phyloP scores from a whole-genome alignment of 2,329 filamentous ascomycete genomes.

The Chrysoporthe deuterocubensis region DNA sequence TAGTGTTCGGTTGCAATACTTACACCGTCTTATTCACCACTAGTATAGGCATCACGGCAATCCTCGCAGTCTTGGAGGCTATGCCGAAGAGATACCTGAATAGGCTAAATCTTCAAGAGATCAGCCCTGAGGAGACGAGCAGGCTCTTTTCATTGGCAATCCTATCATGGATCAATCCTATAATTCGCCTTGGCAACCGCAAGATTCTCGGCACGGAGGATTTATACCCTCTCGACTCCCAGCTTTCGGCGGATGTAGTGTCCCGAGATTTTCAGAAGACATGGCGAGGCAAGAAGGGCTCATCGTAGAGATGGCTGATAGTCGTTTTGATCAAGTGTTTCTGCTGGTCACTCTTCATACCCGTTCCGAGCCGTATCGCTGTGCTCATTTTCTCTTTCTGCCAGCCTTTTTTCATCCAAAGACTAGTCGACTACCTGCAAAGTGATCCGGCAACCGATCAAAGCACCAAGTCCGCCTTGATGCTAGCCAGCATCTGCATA shows the following conservation, averaged over 20 bases:
- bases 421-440: conserved; percentile 41
- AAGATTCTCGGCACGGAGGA: conserved; percentile 19
- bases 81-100: conserved; percentile 1
- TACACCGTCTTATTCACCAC: conserved; percentile 28
- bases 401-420: conserved; percentile 48
- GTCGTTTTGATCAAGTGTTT: conserved; percentile 33
- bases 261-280: not conserved
- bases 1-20: conserved; percentile 29
- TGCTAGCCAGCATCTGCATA: conserved; percentile 38
- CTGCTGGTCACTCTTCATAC: conserved; percentile 33
- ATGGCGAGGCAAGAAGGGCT: not conserved
- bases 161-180: conserved; percentile 28
- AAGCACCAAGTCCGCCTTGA: conserved; percentile 38
- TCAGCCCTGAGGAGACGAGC: conserved; percentile 29
- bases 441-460: conserved; percentile 24
- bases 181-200: conserved; percentile 22
- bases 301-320: conserved; percentile 33
- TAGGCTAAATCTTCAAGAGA: not conserved
- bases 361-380: conserved; percentile 42
- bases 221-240: conserved; percentile 29
- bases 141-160: conserved; percentile 33
- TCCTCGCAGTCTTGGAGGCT: conserved; percentile 38
- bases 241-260: conserved; percentile 31
- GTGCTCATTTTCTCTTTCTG: conserved; percentile 45
- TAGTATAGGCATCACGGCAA: conserved; percentile 34